Evolutionary conservation across 108 stramenopile species (phyloP).

Genomic region (Stephanodiscus triporus): DNA sequence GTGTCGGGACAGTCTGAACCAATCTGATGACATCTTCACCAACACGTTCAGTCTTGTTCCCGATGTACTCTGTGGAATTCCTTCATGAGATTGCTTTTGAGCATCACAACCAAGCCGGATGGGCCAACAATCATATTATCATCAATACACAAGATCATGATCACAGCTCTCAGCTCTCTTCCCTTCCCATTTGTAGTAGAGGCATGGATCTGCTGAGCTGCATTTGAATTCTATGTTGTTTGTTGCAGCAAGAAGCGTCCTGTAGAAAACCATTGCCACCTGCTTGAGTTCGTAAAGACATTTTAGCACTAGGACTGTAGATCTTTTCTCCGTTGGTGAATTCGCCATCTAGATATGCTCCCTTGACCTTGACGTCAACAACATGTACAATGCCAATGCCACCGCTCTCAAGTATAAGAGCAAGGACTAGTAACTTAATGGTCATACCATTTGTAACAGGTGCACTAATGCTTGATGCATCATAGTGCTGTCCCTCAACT

Average conservation of each 20-base stretch:
- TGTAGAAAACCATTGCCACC: neutral
- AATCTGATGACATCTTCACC: conserved; percentile 12
- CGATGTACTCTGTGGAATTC: conserved; percentile 50
- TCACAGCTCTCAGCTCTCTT: conserved; percentile 13
- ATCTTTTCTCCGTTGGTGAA: conserved; percentile 3
- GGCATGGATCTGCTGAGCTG: conserved; percentile 47
- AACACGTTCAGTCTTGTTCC: conserved; percentile 36
- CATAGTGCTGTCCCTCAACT: conserved; percentile 22
- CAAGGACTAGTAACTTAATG: conserved; percentile 14
- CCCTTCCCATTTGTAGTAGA: conserved; percentile 34
- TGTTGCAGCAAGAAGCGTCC: neutral
- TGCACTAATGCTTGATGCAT: conserved; percentile 14
- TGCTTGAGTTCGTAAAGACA: conserved; percentile 13
- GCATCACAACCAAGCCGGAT: conserved; percentile 9
- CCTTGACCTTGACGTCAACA: conserved; percentile 7
- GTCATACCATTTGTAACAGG: conserved; percentile 25
- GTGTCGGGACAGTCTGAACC: conserved; percentile 54
- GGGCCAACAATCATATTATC: conserved; percentile 35
- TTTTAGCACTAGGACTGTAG: neutral
- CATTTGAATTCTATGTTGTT: conserved; percentile 10
- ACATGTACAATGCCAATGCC: conserved; percentile 16
- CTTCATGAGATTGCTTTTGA: conserved; percentile 13
- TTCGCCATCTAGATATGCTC: neutral
- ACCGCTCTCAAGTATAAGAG: neutral
- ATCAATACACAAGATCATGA: conserved; percentile 47